Percentiles rank a stretch among this genome's conserved stretches.
Evolutionary conservation across 1,284 basidiomycete species (phyloP).

Genomic region (Stereum hirsutum): DNA sequence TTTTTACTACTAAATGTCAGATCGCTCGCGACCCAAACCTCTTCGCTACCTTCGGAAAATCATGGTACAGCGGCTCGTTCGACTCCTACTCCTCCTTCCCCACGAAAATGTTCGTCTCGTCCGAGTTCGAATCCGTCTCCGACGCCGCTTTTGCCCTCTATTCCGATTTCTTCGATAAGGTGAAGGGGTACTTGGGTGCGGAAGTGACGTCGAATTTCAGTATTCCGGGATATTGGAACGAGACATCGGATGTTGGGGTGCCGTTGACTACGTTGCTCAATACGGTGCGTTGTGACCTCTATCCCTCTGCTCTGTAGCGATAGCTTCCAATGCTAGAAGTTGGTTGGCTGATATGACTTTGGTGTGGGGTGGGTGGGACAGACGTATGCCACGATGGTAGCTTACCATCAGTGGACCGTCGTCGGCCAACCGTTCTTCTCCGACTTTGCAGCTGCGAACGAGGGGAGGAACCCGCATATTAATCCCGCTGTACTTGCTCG

Average conservation of each 20-base stretch:
- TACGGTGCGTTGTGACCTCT: background rate
- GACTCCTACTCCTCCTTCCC: slow-evolving; percentile 24
- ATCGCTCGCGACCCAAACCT: slow-evolving; percentile 5
- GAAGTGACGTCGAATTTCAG: slow-evolving; percentile 23
- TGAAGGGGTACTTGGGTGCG: slow-evolving; percentile 24
- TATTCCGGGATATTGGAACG: slow-evolving; percentile 22
- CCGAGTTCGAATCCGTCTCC: slow-evolving; percentile 19
- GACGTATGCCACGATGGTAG: slow-evolving; percentile 26
- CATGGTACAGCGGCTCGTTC: slow-evolving; percentile 18
- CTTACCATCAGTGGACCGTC: slow-evolving; percentile 25
- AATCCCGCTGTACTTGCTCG: slow-evolving; percentile 26
- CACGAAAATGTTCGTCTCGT: slow-evolving; percentile 24
- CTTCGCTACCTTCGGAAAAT: slow-evolving; percentile 9
- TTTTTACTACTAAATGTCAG: too few species aligned
- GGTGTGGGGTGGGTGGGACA: too few species aligned
- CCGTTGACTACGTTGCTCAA: background rate
- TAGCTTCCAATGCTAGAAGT: too few species aligned
- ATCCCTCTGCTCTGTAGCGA: background rate
- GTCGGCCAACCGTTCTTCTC: slow-evolving; percentile 28
- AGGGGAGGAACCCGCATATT: slow-evolving; percentile 28
- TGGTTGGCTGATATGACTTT: too few species aligned
- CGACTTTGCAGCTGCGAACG: slow-evolving; percentile 25
- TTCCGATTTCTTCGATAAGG: slow-evolving; percentile 21
- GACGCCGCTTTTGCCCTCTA: background rate
- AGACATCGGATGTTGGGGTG: slow-evolving; percentile 10